phyloP scores from a whole-genome alignment of 179 eudicot species.

The Nepenthes alata region DNA sequence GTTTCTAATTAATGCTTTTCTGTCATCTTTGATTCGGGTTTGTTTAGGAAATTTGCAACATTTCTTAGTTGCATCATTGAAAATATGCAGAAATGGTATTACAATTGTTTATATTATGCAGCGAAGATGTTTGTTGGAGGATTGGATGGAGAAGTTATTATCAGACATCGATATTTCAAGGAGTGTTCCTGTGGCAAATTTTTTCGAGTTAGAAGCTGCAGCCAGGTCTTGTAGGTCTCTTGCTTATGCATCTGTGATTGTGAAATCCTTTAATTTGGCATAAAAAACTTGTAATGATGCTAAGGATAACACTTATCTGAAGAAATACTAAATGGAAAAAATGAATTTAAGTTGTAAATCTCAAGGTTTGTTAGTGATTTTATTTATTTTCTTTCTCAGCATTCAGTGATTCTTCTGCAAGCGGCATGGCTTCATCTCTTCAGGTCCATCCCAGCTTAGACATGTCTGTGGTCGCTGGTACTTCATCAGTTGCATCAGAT shows the following conservation, averaged over 20 bases:
- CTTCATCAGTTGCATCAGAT: constrained; percentile 51
- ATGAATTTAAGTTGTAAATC: neutral
- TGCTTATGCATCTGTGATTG: constrained; percentile 12
- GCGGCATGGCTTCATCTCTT: constrained; percentile 17
- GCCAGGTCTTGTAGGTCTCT: constrained; percentile 72
- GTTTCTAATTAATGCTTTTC: no score
- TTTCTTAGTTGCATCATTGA: neutral
- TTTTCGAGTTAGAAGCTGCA: constrained; percentile 93
- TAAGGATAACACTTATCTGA: neutral
- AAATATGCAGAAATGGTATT: neutral
- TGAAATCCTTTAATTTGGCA: neutral
- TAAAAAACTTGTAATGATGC: neutral
- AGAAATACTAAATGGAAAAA: neutral
- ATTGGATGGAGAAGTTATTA: constrained; percentile 68
- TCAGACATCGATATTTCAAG: constrained; percentile 79
- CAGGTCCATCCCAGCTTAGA: constrained; percentile 29
- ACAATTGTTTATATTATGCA: constrained; percentile 17
- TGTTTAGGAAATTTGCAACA: no score
- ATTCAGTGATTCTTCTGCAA: constrained; percentile 39
- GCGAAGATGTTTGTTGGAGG: constrained; percentile 71
- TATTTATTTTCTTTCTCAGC: constrained; percentile 29
- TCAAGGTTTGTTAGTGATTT: neutral
- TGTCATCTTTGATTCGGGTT: no score
- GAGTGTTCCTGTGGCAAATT: constrained; percentile 71
- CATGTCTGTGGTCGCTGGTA: constrained; percentile 27